Evolutionary conservation across 371 early-diverging fungal genomes (phyloP).

Genomic region (Gilbertella persicaria): DNA sequence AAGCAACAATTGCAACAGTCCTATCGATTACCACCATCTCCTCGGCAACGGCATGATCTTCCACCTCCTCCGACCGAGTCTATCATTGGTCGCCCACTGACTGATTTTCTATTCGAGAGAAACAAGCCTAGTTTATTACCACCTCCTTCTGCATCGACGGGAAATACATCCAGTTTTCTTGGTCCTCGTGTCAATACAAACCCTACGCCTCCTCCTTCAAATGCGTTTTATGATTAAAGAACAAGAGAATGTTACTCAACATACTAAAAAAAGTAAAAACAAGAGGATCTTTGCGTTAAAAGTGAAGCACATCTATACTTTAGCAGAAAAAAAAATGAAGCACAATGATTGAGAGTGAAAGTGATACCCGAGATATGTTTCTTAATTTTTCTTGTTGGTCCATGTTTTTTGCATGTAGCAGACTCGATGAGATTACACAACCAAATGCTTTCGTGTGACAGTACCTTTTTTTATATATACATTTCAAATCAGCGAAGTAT

Average conservation of each 20-base stretch:
- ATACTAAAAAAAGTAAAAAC: no score
- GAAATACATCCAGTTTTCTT: neutral
- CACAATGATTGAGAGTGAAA: conserved; percentile 1
- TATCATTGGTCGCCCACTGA: conserved; percentile 35
- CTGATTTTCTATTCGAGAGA: conserved; percentile 31
- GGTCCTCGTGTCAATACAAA: neutral
- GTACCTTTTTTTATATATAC: neutral
- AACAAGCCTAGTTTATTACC: conserved; percentile 1
- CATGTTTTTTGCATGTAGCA: neutral
- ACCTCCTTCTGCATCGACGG: neutral
- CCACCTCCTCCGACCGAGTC: conserved; percentile 11
- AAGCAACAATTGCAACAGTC: conserved; percentile 7
- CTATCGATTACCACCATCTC: conserved; percentile 19
- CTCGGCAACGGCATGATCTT: conserved; percentile 14
- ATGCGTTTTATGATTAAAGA: neutral
- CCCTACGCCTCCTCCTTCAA: neutral
- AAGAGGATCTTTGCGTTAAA: no score
- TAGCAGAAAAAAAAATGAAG: neutral
- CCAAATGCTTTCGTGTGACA: neutral
- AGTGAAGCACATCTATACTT: no score
- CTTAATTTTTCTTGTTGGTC: conserved; percentile 1
- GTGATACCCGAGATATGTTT: conserved; percentile 2
- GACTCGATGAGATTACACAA: neutral
- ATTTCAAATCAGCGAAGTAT: neutral
- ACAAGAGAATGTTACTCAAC: no score